Base-by-base conservation (phyloP, 2,329 filamentous ascomycete genomes). In the Orbilia blumenaviensis region DNA sequence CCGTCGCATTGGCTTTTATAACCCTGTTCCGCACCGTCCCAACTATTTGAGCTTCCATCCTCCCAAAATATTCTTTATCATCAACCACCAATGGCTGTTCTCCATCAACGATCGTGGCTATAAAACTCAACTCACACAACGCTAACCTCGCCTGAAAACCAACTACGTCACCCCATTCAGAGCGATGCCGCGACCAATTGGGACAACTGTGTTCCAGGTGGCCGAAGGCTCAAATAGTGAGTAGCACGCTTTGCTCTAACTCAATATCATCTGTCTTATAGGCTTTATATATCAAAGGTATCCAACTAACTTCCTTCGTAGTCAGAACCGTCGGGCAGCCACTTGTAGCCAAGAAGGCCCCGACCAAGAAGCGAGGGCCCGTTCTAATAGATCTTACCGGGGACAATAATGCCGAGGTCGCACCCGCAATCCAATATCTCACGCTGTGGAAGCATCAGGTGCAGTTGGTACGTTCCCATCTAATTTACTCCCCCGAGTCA, bases 401-500 rank as follows among this genome's bases (percentile, higher is more conserved):
- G 0, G 54, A 44, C 1, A 4, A 14, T 3, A 64, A 62, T 62
- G 64, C 41, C n/a, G 29, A 27, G n/a, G 27, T 21, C n/a, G 14
- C 16, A 8, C 27, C 27, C 23, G 7, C 27, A 29, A 8, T 27
- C 4, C 41, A 36, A 10, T 69, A 61, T 27, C 21, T 76, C 21
- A 76, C 64, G 16, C 27, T 76, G 0, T 76, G 72, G 72, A 76
- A 38, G 42, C 72, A 69, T 25, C 27, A 50, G 10, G 9, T 76
- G 18, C 46, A 69, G n/a, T 32, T 76, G 21, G 72, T 76, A 69
- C 1, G 56, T 23, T 32, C 12, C 41, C 6, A 5, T 23, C 52
- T 16, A 14, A 62, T n/a, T 2, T 14, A n/a, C 18, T 14, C 36
- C 2, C 7, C 7, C 18, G 1, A 23, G 5, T 23, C 34, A 6